Evolutionary conservation across 148 eudicot genomes (phyloP).

Genomic region (Beta vulgaris): DNA sequence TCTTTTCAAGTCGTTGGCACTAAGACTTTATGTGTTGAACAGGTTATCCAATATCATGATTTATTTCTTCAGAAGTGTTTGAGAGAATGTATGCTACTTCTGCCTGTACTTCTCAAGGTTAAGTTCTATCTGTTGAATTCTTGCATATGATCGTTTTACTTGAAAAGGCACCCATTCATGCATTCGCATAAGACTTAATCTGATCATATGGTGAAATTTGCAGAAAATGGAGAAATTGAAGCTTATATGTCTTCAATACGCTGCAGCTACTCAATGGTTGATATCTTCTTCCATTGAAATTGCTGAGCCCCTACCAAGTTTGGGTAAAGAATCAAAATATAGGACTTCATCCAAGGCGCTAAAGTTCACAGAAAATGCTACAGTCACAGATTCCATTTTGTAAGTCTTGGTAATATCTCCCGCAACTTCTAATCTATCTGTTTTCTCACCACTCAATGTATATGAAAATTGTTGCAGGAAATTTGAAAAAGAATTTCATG

Average conservation of each 20-base stretch:
- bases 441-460: not conserved
- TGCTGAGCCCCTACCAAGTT: conserved; percentile 31
- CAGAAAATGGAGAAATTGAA: conserved; percentile 92
- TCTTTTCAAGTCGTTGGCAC: not conserved
- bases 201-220: no score
- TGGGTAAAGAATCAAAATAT: conserved; percentile 40
- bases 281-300: conserved; percentile 60
- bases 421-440: conserved; percentile 3
- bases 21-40: conserved; percentile 6
- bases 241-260: conserved; percentile 77
- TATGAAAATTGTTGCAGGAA: conserved; percentile 54
- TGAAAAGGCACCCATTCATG: not conserved
- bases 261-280: conserved; percentile 84
- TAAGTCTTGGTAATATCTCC: conserved; percentile 30
- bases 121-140: conserved; percentile 1
- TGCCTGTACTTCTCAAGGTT: conserved; percentile 90
- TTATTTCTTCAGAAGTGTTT: conserved; percentile 87
- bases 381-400: conserved; percentile 63
- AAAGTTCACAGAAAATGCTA: conserved; percentile 49
- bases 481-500: conserved; percentile 82
- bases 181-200: not conserved
- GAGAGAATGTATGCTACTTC: conserved; percentile 93
- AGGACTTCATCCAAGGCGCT: conserved; percentile 43
- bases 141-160: not conserved
- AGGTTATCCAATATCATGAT: conserved; percentile 86